Evolutionary conservation across 2,329 filamentous ascomycete genomes (phyloP).

Genomic region (Cercospora nicotianae): DNA sequence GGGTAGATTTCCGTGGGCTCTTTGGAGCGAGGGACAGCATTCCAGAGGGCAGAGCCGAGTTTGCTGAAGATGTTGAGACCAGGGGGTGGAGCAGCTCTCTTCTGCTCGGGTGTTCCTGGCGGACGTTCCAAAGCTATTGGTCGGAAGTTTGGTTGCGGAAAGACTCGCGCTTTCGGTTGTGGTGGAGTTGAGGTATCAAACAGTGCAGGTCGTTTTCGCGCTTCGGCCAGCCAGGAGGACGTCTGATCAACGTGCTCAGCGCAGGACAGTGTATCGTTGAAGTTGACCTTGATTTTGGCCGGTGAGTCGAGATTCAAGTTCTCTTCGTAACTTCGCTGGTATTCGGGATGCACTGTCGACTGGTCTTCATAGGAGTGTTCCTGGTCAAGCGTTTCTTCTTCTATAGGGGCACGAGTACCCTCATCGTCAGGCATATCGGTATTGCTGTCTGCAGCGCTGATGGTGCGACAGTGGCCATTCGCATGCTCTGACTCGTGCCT

Average conservation of each 20-base stretch:
- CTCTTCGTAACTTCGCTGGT: slow-evolving; percentile 38
- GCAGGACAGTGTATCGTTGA: slow-evolving; percentile 35
- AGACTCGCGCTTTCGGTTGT: background rate
- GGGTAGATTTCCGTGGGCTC: slow-evolving; percentile 23
- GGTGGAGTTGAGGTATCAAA: slow-evolving; percentile 24
- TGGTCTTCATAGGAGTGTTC: slow-evolving; percentile 14
- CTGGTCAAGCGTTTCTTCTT: slow-evolving; percentile 17
- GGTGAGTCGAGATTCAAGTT: slow-evolving; percentile 40
- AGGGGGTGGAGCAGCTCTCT: background rate
- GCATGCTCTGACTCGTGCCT: background rate
- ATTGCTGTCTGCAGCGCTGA: slow-evolving; percentile 5
- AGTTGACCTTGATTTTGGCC: slow-evolving; percentile 39
- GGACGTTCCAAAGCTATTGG: background rate
- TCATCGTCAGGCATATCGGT: slow-evolving; percentile 19
- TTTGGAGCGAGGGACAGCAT: slow-evolving; percentile 30
- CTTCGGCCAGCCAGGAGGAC: slow-evolving; percentile 15
- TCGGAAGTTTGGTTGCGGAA: background rate
- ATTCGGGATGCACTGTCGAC: slow-evolving; percentile 4
- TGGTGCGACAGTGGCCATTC: background rate
- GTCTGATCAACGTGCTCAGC: slow-evolving; percentile 9
- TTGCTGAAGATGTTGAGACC: slow-evolving; percentile 28
- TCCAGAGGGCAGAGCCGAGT: slow-evolving; percentile 35
- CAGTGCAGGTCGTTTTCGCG: slow-evolving; percentile 26
- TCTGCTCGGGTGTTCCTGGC: background rate
- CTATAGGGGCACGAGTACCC: slow-evolving; percentile 2